These are phyloP conservation scores for Salix purpurea DNA, from an alignment of 345 rosid genomes.

Conservation along the genomic window DNA sequence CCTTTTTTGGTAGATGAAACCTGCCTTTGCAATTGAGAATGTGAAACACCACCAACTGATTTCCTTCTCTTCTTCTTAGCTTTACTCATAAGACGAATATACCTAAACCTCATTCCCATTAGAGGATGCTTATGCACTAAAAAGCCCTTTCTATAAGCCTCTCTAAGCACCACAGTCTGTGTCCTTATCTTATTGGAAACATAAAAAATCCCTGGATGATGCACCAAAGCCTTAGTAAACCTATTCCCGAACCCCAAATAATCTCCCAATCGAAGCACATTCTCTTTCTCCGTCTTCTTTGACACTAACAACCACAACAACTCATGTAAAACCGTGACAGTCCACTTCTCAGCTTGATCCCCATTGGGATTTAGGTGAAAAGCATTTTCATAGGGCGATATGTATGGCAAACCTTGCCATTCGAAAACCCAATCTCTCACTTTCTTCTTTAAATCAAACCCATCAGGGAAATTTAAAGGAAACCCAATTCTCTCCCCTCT, in stretches of 20 bases:
- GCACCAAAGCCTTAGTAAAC: constrained; percentile 60
- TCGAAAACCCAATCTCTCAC: constrained; percentile 65
- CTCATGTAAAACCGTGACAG: constrained; percentile 77
- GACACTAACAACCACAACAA: constrained; percentile 55
- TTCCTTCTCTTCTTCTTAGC: constrained; percentile 1
- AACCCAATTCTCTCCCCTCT: constrained; percentile 49
- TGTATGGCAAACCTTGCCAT: constrained; percentile 77
- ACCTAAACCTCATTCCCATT: constrained; percentile 80
- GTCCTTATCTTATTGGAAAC: constrained; percentile 75
- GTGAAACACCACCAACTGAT: not conserved
- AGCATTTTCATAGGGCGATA: constrained; percentile 67
- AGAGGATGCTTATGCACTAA: constrained; percentile 63
- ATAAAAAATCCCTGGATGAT: constrained; percentile 83
- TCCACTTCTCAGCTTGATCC: constrained; percentile 77
- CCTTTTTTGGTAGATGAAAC: not conserved
- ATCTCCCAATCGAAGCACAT: constrained; percentile 58
- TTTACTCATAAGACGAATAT: constrained; percentile 64
- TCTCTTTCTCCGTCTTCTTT: constrained; percentile 72
- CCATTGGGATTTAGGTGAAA: constrained; percentile 55
- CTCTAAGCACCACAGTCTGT: constrained; percentile 73
- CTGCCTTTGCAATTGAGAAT: not conserved
- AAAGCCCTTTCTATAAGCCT: constrained; percentile 65
- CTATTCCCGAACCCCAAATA: constrained; percentile 59
- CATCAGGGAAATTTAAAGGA: constrained; percentile 66
- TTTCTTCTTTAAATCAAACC: constrained; percentile 58